Conservation (phyloP, 192 early-diverging fungal species). For the Gigaspora rosea region DNA sequence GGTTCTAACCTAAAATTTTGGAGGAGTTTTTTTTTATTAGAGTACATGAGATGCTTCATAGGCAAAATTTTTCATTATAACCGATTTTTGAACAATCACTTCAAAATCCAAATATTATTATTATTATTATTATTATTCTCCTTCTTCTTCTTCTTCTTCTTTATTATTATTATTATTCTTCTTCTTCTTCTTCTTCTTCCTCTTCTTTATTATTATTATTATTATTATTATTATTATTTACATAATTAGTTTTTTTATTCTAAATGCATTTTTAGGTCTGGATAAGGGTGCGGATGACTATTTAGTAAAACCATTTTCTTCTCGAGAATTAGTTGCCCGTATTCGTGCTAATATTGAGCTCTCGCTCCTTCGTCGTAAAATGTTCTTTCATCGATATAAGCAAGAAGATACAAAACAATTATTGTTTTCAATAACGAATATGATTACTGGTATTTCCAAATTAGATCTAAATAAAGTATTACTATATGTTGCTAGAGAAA, state of each 20-base stretch:
- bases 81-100: no score
- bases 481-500: slow-evolving; percentile 36
- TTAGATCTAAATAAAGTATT: slow-evolving; percentile 37
- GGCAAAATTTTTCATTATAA: no score
- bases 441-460: slow-evolving; percentile 35
- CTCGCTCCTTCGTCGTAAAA: slow-evolving; percentile 43
- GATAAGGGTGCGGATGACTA: slow-evolving; percentile 62
- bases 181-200: no score
- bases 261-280: slow-evolving; percentile 35
- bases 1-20: no score
- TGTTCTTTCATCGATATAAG: slow-evolving; percentile 40
- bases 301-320: slow-evolving; percentile 51
- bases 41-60: no score
- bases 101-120: no score
- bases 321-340: slow-evolving; percentile 56
- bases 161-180: no score
- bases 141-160: no score
- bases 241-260: not conserved
- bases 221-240: no score
- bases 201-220: no score
- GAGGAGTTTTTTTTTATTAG: no score
- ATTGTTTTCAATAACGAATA: slow-evolving; percentile 42
- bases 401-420: slow-evolving; percentile 43
- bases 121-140: no score
- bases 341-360: slow-evolving; percentile 56